These are phyloP conservation scores for Pseudopyrenochaeta lycopersici DNA, from an alignment of 2,329 filamentous ascomycete genomes.

Conservation along the genomic window DNA sequence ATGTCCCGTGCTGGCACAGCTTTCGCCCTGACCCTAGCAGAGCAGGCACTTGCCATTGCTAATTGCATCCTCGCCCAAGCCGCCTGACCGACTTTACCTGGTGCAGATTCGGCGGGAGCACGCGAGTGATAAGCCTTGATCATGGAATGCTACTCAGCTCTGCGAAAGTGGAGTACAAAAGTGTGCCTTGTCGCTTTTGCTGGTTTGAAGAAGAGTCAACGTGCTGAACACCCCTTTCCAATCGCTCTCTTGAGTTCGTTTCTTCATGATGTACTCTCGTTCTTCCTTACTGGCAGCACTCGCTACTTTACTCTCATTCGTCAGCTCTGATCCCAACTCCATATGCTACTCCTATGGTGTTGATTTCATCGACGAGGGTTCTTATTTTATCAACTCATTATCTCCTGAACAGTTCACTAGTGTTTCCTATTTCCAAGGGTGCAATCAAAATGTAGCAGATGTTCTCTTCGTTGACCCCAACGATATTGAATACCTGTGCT, in stretches of 20 bases:
- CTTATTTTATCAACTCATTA: slow-evolving; percentile 57
- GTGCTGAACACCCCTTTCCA: slow-evolving; percentile 1
- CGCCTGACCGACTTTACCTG: slow-evolving; percentile 21
- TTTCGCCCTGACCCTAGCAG: slow-evolving; percentile 19
- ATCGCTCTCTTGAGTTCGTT: slow-evolving; percentile 2
- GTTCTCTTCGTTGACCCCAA: slow-evolving; percentile 55
- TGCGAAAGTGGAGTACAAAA: slow-evolving; percentile 28
- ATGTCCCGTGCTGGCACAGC: slow-evolving; percentile 22
- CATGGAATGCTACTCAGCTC: slow-evolving; percentile 15
- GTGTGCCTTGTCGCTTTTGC: slow-evolving; percentile 16
- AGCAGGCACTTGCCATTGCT: slow-evolving; percentile 22
- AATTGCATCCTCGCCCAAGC: slow-evolving; percentile 26
- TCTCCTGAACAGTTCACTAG: slow-evolving; percentile 54
- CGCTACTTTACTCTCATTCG: slow-evolving; percentile 35
- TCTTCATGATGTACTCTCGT: slow-evolving; percentile 37
- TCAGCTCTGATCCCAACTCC: slow-evolving; percentile 29
- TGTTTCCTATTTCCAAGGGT: slow-evolving; percentile 56
- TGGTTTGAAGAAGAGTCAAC: background rate
- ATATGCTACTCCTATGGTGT: slow-evolving; percentile 50
- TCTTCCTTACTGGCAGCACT: slow-evolving; percentile 31
- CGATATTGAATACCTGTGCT: slow-evolving; percentile 53
- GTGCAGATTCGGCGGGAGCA: slow-evolving; percentile 15
- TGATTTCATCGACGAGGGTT: slow-evolving; percentile 55
- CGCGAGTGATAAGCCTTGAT: slow-evolving; percentile 15
- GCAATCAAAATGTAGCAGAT: slow-evolving; percentile 51